These are phyloP conservation scores for Nicotiana benthamiana DNA, from an alignment of 257 asterid species.

Conservation along the genomic window DNA sequence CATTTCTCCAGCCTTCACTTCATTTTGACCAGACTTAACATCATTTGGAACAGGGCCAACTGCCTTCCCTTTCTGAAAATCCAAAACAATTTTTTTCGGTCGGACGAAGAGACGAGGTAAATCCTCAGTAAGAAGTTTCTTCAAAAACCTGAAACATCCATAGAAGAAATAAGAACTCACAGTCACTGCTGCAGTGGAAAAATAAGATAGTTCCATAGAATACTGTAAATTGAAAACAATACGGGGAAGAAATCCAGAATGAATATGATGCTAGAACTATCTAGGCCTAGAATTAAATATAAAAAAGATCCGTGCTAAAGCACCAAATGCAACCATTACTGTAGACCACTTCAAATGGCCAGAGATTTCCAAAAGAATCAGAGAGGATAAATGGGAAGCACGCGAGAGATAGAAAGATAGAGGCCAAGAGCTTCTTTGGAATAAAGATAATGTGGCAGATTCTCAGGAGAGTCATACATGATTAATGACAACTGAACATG, in stretches of 20 bases:
- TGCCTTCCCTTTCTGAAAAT: constrained; percentile 80
- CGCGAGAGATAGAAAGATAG: background rate
- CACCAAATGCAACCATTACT: background rate
- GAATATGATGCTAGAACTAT: background rate
- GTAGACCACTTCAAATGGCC: background rate
- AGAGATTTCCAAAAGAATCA: background rate
- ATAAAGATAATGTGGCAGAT: background rate
- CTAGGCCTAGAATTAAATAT: background rate
- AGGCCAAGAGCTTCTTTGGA: background rate
- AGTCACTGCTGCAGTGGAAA: background rate
- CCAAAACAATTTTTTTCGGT: constrained; percentile 84
- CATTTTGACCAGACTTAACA: constrained; percentile 21
- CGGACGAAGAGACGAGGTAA: constrained; percentile 92
- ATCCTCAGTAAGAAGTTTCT: constrained; percentile 87
- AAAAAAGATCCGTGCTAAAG: background rate
- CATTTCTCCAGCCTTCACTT: constrained; percentile 46
- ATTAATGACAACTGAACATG: background rate
- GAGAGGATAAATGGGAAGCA: background rate
- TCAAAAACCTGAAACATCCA: constrained; percentile 61
- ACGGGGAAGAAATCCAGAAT: background rate
- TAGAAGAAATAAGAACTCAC: background rate
- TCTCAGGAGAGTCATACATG: background rate
- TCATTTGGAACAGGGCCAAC: constrained; percentile 52
- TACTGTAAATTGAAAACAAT: background rate
- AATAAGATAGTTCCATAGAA: background rate